Evolutionary conservation across 768 basidiomycete species (phyloP).

Genomic region (Boletellus emodensis): DNA sequence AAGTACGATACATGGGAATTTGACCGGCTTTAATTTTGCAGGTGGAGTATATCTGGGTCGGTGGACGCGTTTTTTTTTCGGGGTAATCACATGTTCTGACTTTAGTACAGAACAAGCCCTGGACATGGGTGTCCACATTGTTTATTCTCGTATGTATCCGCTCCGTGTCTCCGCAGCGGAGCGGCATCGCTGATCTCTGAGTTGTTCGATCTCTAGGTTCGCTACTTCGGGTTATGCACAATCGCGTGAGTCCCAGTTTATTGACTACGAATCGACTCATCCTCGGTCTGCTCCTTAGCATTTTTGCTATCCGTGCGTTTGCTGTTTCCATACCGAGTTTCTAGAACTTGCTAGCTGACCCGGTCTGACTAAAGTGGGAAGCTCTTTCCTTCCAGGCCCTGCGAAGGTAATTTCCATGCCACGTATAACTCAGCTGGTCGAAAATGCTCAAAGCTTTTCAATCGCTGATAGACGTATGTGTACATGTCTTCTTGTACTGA

Average conservation of each 20-base stretch:
- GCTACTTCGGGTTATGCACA: slow-evolving; percentile 2
- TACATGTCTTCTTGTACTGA: background rate
- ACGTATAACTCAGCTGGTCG: too few relatives aligned
- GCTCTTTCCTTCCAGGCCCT: background rate
- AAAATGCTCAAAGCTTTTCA: background rate
- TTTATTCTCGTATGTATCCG: background rate
- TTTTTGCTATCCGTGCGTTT: background rate
- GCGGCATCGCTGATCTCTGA: too few relatives aligned
- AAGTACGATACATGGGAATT: background rate
- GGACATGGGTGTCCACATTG: background rate
- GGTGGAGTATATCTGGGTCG: slow-evolving; percentile 9
- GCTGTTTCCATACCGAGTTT: background rate
- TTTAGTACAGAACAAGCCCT: background rate
- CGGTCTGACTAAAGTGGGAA: background rate
- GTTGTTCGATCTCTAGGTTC: background rate
- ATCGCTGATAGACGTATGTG: background rate
- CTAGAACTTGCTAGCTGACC: background rate
- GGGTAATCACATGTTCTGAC: background rate
- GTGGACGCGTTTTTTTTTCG: background rate
- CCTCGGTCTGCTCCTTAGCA: background rate
- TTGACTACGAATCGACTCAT: background rate
- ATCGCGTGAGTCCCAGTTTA: background rate
- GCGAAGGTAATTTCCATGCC: background rate
- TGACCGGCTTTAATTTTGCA: background rate
- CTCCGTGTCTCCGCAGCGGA: background rate